Evolutionary conservation across 768 basidiomycete genomes (phyloP), one percentile per base, ranked within the genome.

Genomic region (Hydnum rufescens): DNA sequence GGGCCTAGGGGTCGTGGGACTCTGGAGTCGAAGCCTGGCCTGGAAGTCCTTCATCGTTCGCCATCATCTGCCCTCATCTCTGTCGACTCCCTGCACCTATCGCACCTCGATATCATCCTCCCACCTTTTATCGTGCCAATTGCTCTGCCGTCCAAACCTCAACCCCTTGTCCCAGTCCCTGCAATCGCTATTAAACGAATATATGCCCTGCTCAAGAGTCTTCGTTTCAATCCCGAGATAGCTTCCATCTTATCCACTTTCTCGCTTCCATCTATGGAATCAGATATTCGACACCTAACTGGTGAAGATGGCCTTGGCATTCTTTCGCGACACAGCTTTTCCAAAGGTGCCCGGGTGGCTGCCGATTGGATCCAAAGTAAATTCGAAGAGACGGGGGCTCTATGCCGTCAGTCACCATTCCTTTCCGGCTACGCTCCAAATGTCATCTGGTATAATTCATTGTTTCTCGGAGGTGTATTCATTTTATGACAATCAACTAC

Each of bases 291-390:
- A 50, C 90, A 76, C 62, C 75, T 95, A 54, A 88, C 89, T 0
- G 88, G 87, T 48, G 89, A 95, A 63, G 78, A 80, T 58, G 64
- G 66, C 39, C 85, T 82, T 5, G 74, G 74, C 6, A 82, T 92
- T 57, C 57, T 76, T 29, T 80, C 79, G 1, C 73, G 90, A n/a
- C 86, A 90, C 61, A 84, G 83, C 5, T 93, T 90, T 64, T 71
- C 77, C 0, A 57, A 69, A 2, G 85, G 81, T 2, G 78, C 80
- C 3, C 60, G 66, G 19, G 66, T 69, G 22, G 85, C 86, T 42
- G 77, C 87, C 3, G 58, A 70, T 2, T 83, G 85, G 84, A 71
- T 93, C 58, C 82, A 79, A 66, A 68, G 64, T 13, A 70, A 70
- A 50, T 76, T 90, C 50, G 82, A 90, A 66, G 70, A 69, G 4